phyloP scores from a whole-genome alignment of 108 stramenopile genomes.

The Phaeodactylum tricornutum region DNA sequence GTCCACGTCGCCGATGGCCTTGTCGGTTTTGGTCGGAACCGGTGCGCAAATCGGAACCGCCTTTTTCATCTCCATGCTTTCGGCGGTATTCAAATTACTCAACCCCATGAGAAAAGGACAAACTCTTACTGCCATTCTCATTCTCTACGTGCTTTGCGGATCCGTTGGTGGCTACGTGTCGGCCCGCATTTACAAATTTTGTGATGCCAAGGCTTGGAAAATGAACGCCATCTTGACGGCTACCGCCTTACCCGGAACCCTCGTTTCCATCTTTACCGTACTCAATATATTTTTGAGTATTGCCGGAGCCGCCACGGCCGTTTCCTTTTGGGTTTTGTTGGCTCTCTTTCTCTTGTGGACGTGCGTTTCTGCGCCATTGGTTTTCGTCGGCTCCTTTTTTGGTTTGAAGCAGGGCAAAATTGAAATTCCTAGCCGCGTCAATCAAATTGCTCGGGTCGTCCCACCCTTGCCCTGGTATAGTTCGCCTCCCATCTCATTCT shows the following conservation, averaged over 20 bases:
- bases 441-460: conserved; percentile 88
- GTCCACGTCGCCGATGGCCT: conserved; percentile 61
- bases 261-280: conserved; percentile 78
- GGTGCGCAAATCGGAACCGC: conserved; percentile 89
- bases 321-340: conserved; percentile 84
- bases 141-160: conserved; percentile 90
- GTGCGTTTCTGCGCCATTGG: conserved; percentile 85
- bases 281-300: conserved; percentile 77
- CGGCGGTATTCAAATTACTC: conserved; percentile 79
- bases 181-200: conserved; percentile 91
- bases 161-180: conserved; percentile 83
- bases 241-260: conserved; percentile 58
- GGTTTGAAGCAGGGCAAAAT: conserved; percentile 81
- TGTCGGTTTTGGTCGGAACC: conserved; percentile 87
- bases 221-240: conserved; percentile 78
- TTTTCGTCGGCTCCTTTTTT: conserved; percentile 92
- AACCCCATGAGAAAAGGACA: conserved; percentile 94
- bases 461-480: conserved; percentile 87
- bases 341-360: conserved; percentile 86
- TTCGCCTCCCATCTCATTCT: conserved; percentile 50
- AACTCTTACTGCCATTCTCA: conserved; percentile 86
- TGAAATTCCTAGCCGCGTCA: conserved; percentile 83
- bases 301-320: conserved; percentile 86
- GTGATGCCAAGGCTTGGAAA: conserved; percentile 77
- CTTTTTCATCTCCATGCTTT: conserved; percentile 61